Conservation (phyloP, 2,329 filamentous ascomycete species). For the Colletotrichum camelliae region DNA sequence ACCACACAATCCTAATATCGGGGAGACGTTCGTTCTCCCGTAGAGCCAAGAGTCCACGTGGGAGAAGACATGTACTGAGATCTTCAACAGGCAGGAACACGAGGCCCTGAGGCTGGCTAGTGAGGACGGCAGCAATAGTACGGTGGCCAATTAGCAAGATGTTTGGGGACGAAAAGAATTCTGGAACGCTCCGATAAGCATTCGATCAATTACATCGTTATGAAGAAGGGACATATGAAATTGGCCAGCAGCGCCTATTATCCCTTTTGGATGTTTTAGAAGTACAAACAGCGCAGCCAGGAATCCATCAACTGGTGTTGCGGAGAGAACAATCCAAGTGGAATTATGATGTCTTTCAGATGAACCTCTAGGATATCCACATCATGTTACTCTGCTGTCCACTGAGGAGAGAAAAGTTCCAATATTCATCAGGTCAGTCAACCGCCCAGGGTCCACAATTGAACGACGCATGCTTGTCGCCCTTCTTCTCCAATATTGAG, state of each 20-base stretch:
- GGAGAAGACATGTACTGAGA: not conserved
- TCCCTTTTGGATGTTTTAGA: not conserved
- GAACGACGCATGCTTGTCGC: not conserved
- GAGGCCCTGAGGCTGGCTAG: not conserved
- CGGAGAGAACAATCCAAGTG: not conserved
- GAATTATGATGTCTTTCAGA: not conserved
- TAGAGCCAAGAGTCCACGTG: not conserved
- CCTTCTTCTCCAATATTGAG: not conserved
- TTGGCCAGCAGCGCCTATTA: not conserved
- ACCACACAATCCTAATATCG: no score
- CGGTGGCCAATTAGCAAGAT: no score
- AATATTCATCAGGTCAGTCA: not conserved
- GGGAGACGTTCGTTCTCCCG: no score
- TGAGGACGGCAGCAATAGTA: not conserved
- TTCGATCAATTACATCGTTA: not conserved
- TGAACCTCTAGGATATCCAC: not conserved
- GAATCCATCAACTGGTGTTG: not conserved
- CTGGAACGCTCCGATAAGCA: not conserved
- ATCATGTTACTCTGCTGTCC: not conserved
- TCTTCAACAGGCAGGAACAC: not conserved
- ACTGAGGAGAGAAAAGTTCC: not conserved
- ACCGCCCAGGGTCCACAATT: rapidly evolving
- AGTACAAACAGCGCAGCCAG: not conserved
- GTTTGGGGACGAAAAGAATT: not conserved
- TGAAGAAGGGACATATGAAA: not conserved